phyloP scores from a whole-genome alignment of 2,329 filamentous ascomycete genomes.

The Ophiocordyceps sinensis region DNA sequence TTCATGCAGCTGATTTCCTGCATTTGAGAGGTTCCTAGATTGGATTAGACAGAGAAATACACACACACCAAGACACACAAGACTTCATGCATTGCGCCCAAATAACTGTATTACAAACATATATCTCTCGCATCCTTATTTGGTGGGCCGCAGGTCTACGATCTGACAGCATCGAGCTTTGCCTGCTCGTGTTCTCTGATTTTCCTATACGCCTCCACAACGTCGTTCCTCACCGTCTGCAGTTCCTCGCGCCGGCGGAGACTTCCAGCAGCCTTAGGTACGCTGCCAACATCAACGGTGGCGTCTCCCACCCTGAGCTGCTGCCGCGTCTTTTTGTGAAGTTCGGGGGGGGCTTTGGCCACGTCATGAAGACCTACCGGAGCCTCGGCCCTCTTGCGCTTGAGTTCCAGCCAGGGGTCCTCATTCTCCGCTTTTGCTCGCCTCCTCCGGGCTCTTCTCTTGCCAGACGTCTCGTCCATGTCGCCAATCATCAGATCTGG shows the following conservation, averaged over 20 bases:
- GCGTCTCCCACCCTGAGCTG: constrained; percentile 20
- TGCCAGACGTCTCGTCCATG: constrained; percentile 12
- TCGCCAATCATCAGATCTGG: constrained; percentile 32
- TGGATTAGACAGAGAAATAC: too few relatives aligned
- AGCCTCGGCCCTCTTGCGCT: constrained; percentile 46
- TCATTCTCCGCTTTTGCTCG: constrained; percentile 26
- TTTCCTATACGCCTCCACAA: constrained; percentile 24
- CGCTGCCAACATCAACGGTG: constrained; percentile 18
- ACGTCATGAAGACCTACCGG: constrained; percentile 41
- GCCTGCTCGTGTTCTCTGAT: constrained; percentile 22
- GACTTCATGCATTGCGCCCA: too few relatives aligned
- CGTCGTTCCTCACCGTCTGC: constrained; percentile 18
- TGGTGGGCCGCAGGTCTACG: too few relatives aligned
- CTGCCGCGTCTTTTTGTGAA: constrained; percentile 34
- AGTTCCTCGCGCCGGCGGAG: constrained; percentile 24
- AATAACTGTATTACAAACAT: too few relatives aligned
- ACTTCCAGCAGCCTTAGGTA: constrained; percentile 24
- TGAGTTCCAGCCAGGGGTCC: constrained; percentile 67
- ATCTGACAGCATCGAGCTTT: constrained; percentile 15
- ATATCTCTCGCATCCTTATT: too few relatives aligned
- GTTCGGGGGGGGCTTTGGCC: constrained; percentile 60
- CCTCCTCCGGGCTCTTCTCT: constrained; percentile 27
- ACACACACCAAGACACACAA: too few relatives aligned
- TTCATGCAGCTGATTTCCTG: too few relatives aligned
- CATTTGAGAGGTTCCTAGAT: too few relatives aligned